phyloP scores from a whole-genome alignment of 2,329 filamentous ascomycete species.

The Fonsecaea pedrosoi region DNA sequence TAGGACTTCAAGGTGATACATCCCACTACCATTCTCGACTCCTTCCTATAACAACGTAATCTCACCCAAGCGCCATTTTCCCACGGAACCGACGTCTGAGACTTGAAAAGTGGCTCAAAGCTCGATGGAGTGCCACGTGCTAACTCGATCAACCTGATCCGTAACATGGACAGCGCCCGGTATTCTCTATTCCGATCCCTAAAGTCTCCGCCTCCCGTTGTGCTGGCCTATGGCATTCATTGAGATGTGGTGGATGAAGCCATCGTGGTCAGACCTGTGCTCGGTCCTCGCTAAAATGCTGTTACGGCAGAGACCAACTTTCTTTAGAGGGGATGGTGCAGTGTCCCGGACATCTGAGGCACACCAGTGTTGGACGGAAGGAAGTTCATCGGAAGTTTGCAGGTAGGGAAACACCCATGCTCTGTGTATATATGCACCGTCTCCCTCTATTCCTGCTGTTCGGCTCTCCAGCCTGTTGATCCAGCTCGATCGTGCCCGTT shows the following conservation, averaged over 20 bases:
- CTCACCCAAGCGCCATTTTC: constrained; percentile 6
- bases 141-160: not conserved
- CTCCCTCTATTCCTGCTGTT: not conserved
- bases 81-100: not conserved
- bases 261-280: constrained; percentile 1
- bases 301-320: not conserved
- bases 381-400: not conserved
- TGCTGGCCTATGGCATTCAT: constrained; percentile 2
- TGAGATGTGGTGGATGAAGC: not conserved
- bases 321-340: not conserved
- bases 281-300: not conserved
- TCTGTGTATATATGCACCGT: constrained; percentile 12
- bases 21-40: constrained; percentile 15
- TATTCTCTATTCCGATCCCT: constrained; percentile 11
- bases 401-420: not conserved
- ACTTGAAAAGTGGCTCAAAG: constrained; percentile 1
- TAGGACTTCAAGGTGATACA: constrained; percentile 14
- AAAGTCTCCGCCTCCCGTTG: not conserved
- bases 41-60: constrained; percentile 29
- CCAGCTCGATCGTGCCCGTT: constrained; percentile 19
- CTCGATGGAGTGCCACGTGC: not conserved
- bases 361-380: not conserved
- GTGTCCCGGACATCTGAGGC: not conserved
- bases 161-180: constrained; percentile 13
- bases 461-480: constrained; percentile 17